A percentile compares a stretch with the other conserved stretches of the same genome.
Evolutionary conservation across 2,329 filamentous ascomycete genomes (phyloP).

Genomic region (Colletotrichum orbiculare): DNA sequence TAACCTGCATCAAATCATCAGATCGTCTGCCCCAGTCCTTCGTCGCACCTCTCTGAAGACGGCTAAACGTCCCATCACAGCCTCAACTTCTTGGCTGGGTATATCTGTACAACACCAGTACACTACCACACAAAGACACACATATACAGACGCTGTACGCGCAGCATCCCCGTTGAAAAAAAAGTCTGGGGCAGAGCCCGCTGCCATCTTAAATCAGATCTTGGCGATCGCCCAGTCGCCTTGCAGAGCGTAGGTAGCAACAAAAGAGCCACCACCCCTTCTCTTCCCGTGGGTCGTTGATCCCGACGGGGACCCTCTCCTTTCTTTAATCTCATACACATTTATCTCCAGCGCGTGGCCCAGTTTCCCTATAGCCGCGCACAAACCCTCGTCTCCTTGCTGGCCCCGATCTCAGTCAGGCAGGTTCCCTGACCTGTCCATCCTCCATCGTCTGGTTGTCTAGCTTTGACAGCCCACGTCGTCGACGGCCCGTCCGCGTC

Average conservation of each 20-base stretch:
- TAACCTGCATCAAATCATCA: conserved; percentile 1
- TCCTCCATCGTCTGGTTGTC: too few relatives aligned
- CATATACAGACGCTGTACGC: too few relatives aligned
- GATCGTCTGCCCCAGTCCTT: background rate
- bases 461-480: background rate
- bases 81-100: background rate
- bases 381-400: conserved; percentile 11
- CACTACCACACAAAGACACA: too few relatives aligned
- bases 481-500: background rate
- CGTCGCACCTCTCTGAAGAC: conserved; percentile 27
- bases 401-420: conserved; percentile 1
- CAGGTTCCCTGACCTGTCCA: conserved; percentile 6
- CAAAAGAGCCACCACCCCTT: background rate
- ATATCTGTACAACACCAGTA: background rate
- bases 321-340: conserved; percentile 8
- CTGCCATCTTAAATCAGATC: conserved; percentile 27
- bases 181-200: conserved; percentile 9
- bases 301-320: background rate
- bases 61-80: background rate
- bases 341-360: conserved; percentile 26
- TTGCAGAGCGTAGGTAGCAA: conserved; percentile 4
- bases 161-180: background rate
- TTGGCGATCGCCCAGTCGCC: conserved; percentile 23
- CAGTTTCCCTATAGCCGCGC: background rate
- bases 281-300: background rate